These are phyloP conservation scores for Rhazya stricta DNA, from an alignment of 257 asterid species.

Conservation along the genomic window DNA sequence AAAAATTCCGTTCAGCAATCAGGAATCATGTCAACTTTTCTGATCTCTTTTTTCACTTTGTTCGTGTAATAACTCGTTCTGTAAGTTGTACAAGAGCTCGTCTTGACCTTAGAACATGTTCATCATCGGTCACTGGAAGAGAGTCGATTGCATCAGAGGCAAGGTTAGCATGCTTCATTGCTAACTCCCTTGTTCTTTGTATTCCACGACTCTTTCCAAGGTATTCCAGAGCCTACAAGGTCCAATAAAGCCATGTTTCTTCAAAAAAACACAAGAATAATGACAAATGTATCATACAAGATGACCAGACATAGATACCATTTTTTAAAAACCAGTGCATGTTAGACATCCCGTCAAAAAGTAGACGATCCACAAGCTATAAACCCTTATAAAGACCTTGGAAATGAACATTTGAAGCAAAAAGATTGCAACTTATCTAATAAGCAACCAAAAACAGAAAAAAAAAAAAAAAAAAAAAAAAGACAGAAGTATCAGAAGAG, in stretches of 20 bases:
- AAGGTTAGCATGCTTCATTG: constrained; percentile 70
- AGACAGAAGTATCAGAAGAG: no score
- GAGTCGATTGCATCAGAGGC: constrained; percentile 77
- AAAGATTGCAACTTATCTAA: neutral
- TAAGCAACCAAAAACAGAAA: neutral
- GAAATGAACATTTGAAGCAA: neutral
- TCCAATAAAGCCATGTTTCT: constrained; percentile 7
- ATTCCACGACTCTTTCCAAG: constrained; percentile 76
- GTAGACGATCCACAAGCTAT: neutral
- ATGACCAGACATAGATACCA: neutral
- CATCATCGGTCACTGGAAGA: constrained; percentile 66
- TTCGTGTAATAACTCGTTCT: constrained; percentile 74
- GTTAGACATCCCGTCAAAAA: neutral
- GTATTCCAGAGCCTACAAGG: constrained; percentile 68
- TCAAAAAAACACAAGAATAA: neutral
- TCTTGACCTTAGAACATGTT: constrained; percentile 71
- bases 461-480: no score
- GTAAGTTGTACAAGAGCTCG: constrained; percentile 79
- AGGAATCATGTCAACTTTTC: neutral
- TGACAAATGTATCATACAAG: neutral
- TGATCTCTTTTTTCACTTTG: constrained; percentile 31
- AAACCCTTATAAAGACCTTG: neutral
- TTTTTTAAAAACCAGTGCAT: neutral
- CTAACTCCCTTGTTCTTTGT: constrained; percentile 77
- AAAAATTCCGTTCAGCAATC: constrained; percentile 14